A percentile compares a stretch with the other conserved stretches of the same genome.
Conservation (phyloP, 2,329 filamentous ascomycete genomes). For the Botrytis deweyae region DNA sequence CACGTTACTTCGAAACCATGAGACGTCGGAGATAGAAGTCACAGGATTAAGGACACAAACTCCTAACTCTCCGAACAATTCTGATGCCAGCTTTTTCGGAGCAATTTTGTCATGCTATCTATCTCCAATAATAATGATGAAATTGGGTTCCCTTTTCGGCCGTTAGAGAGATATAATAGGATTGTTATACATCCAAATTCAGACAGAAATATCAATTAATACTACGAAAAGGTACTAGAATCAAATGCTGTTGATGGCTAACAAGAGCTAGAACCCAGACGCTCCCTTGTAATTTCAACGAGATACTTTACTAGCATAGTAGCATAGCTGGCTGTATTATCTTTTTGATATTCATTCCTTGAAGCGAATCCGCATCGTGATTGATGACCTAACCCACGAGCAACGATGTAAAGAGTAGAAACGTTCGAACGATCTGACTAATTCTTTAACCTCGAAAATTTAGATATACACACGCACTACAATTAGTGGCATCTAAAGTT, state of each 20-base stretch:
- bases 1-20: constrained; percentile 1
- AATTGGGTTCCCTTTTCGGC: neutral
- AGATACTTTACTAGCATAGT: neutral
- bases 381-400: neutral
- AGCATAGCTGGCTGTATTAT: neutral
- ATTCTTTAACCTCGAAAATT: neutral
- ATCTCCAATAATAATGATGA: neutral
- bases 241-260: neutral
- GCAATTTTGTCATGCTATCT: neutral
- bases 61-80: neutral
- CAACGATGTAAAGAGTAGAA: neutral
- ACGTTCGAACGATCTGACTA: neutral
- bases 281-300: neutral
- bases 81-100: neutral
- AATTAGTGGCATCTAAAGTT: neutral
- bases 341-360: neutral
- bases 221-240: neutral
- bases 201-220: neutral
- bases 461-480: neutral
- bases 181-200: neutral
- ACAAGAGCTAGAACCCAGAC: neutral
- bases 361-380: neutral
- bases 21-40: neutral
- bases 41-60: neutral
- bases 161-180: neutral